These are phyloP conservation scores for Meyerozyma smithsonii DNA, from an alignment of 1,139 yeast genomes.

Conservation along the genomic window DNA sequence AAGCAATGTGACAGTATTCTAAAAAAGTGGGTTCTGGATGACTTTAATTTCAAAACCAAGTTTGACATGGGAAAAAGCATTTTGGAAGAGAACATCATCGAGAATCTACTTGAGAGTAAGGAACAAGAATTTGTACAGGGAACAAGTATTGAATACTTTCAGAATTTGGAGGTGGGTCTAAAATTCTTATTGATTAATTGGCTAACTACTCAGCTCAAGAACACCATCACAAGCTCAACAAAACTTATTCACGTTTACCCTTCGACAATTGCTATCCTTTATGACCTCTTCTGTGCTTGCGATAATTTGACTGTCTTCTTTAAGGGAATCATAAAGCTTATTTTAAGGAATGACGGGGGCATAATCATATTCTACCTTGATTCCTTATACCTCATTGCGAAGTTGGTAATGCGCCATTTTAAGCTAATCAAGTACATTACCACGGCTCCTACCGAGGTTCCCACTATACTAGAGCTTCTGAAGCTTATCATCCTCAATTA, in stretches of 20 bases:
- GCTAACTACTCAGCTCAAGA: constrained; percentile 37
- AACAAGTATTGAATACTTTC: constrained; percentile 13
- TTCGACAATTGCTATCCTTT: constrained; percentile 26
- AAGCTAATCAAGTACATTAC: constrained; percentile 32
- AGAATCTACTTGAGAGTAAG: constrained; percentile 17
- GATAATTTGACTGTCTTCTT: constrained; percentile 41
- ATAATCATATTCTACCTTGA: constrained; percentile 40
- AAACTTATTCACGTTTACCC: constrained; percentile 37
- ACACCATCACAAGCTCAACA: constrained; percentile 25
- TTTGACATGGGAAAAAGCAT: constrained; percentile 27
- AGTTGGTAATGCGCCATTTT: constrained; percentile 32
- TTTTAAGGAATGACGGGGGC: constrained; percentile 39
- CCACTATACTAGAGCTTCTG: constrained; percentile 11
- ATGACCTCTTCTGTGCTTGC: constrained; percentile 28
- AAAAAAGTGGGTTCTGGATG: constrained; percentile 32
- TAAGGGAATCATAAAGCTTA: constrained; percentile 30
- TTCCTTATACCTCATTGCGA: constrained; percentile 32
- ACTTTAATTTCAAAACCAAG: constrained; percentile 28
- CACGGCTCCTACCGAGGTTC: constrained; percentile 4
- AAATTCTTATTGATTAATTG: constrained; percentile 40
- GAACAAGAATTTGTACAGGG: constrained; percentile 8
- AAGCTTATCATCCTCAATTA: constrained; percentile 10
- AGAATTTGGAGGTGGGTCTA: constrained; percentile 33
- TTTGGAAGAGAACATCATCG: constrained; percentile 22
- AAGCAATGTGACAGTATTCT: constrained; percentile 48